phyloP scores from a whole-genome alignment of 345 rosid species.

The Bruguiera parviflora region DNA sequence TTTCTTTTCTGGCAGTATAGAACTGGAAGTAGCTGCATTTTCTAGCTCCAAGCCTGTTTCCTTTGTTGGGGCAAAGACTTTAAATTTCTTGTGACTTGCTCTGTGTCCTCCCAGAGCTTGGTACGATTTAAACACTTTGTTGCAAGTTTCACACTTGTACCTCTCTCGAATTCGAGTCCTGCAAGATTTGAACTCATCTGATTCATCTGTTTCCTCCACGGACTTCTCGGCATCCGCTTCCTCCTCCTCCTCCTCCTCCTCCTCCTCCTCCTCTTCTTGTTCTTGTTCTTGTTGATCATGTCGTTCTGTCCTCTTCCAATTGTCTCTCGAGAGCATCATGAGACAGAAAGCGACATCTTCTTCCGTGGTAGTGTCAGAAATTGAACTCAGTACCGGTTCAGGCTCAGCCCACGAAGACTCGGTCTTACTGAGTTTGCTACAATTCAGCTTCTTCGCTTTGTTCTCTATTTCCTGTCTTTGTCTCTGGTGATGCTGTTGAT shows the following conservation, averaged over 20 bases:
- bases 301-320: conserved; percentile 49
- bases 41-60: conserved; percentile 30
- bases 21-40: conserved; percentile 30
- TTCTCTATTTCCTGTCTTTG: conserved; percentile 25
- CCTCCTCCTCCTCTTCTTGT: conserved; percentile 4
- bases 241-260: conserved; percentile 18
- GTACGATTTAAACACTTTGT: conserved; percentile 72
- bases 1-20: conserved; percentile 32
- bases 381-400: conserved; percentile 61
- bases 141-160: conserved; percentile 82
- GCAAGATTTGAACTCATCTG: conserved; percentile 28
- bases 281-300: conserved; percentile 12
- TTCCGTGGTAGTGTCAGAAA: conserved; percentile 72
- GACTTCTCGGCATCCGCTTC: conserved; percentile 33
- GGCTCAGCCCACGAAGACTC: conserved; percentile 37
- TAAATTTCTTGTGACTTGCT: conserved; percentile 84
- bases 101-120: conserved; percentile 92
- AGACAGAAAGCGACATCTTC: conserved; percentile 93
- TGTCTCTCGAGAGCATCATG: conserved; percentile 85
- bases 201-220: conserved; percentile 43
- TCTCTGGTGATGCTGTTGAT: conserved; percentile 17
- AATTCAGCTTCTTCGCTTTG: conserved; percentile 9
- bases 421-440: conserved; percentile 5
- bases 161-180: conserved; percentile 43
- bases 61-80: conserved; percentile 25